Conservation (phyloP, 2,329 filamentous ascomycete genomes). For the Hymenoscyphus infarciens region DNA sequence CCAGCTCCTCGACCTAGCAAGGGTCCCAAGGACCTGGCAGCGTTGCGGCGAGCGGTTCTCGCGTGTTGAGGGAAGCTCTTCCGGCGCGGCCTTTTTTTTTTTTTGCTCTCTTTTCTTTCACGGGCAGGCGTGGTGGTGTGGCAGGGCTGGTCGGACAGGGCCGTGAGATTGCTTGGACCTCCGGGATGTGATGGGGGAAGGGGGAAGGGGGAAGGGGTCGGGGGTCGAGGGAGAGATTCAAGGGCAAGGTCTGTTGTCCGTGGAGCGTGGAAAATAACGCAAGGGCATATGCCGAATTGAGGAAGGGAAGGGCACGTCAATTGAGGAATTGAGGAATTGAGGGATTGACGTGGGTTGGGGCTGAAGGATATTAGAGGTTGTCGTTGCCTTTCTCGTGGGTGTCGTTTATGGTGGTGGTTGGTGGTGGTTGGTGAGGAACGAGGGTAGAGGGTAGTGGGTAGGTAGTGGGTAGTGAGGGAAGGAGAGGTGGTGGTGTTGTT, state of each 20-base stretch:
- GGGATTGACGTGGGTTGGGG: neutral
- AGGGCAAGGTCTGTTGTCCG: neutral
- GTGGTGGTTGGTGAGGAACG: neutral
- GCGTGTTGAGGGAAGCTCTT: neutral
- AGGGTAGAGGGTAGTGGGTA: no score
- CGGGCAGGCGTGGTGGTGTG: neutral
- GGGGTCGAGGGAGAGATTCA: neutral
- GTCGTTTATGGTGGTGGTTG: neutral
- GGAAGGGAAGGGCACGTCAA: slow-evolving; percentile 10
- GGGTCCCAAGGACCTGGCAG: neutral
- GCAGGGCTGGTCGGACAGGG: slow-evolving; percentile 11
- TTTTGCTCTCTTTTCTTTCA: no score
- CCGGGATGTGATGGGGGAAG: slow-evolving; percentile 12
- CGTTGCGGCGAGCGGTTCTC: slow-evolving; percentile 3
- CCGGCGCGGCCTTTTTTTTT: neutral
- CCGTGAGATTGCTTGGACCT: slow-evolving; percentile 19
- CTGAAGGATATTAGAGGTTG: no score
- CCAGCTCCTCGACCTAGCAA: neutral
- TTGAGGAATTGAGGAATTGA: slow-evolving; percentile 12
- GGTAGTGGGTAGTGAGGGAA: slow-evolving; percentile 1
- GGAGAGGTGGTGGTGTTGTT: neutral
- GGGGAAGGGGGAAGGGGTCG: slow-evolving; percentile 11
- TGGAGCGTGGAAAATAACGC: slow-evolving; percentile 16
- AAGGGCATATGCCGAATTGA: slow-evolving; percentile 20
- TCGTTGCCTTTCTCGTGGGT: neutral